Evolutionary conservation across 139 green algal genomes (phyloP), one percentile per base, ranked within the genome.

Genomic region (Dunaliella primolecta): DNA sequence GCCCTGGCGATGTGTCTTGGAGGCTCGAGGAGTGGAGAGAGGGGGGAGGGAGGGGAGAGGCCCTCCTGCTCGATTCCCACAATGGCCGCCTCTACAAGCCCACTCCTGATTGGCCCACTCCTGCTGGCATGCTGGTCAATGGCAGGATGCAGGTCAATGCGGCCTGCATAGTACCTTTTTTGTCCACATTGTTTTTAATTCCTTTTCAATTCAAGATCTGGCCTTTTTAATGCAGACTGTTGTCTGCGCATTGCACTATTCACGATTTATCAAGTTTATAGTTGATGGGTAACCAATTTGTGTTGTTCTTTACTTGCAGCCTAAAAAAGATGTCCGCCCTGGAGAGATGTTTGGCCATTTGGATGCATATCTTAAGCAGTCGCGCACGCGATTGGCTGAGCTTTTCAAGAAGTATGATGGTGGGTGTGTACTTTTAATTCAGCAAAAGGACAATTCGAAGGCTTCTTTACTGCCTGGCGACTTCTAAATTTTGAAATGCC

Each of bases 391-490:
- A 34, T 64, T 87, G 24, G 23, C 33, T n/a, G 84, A 87, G 36
- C 74, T 88, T 31, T 88, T 88, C 36, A 31, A 30, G 27, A 74
- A 78, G 34, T 88, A 81, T 75, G 85, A 88, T 37, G 72, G 75
- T 79, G 81, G 36, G 57, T 15, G n/a, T n/a, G n/a, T n/a, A n/a
- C n/a, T n/a, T n/a, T n/a, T n/a, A n/a, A n/a, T n/a, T n/a, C n/a
- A n/a, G n/a, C n/a, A n/a, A n/a, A n/a, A n/a, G n/a, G n/a, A n/a
- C n/a, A n/a, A n/a, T n/a, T n/a, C n/a, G n/a, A n/a, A n/a, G n/a
- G n/a, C n/a, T n/a, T n/a, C n/a, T n/a, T n/a, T n/a, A n/a, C n/a
- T n/a, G n/a, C n/a, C n/a, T n/a, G n/a, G n/a, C n/a, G n/a, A n/a
- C n/a, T n/a, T n/a, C n/a, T n/a, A n/a, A n/a, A n/a, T n/a, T n/a